Percentiles rank a stretch among this genome's conserved stretches.
phyloP scores from a whole-genome alignment of 2,329 filamentous ascomycete species.

The Cladosporium cucumerinum region DNA sequence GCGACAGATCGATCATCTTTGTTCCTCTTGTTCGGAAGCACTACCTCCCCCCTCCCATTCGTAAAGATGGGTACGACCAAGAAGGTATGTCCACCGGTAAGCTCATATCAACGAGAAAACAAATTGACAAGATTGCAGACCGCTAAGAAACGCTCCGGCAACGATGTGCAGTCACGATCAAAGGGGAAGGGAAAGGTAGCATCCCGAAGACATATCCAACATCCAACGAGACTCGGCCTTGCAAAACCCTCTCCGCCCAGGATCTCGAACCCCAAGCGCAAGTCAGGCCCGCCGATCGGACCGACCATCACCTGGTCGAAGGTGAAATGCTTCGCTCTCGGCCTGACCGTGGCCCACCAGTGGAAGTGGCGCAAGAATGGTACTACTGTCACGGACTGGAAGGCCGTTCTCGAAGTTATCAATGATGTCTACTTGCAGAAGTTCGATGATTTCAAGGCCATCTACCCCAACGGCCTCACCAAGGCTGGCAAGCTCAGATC shows the following conservation, averaged over 20 bases:
- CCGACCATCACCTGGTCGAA: background rate
- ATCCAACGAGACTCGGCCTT: background rate
- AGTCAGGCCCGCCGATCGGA: background rate
- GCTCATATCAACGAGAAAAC: background rate
- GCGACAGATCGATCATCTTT: background rate
- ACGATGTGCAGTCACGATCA: background rate
- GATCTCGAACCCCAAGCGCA: background rate
- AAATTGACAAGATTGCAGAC: background rate
- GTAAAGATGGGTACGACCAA: background rate
- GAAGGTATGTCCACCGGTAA: background rate
- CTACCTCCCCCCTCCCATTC: background rate
- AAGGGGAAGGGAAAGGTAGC: background rate
- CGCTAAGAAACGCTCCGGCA: background rate
- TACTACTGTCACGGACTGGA: background rate
- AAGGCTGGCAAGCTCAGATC: background rate
- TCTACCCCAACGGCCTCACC: background rate
- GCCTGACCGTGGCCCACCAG: background rate
- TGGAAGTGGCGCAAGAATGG: background rate
- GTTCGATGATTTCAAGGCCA: background rate
- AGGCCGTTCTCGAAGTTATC: background rate
- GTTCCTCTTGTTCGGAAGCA: background rate
- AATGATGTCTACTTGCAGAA: background rate
- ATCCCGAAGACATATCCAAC: background rate
- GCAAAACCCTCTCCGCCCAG: background rate
- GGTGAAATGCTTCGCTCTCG: background rate